A percentile compares a stretch with the other conserved stretches of the same genome.
phyloP scores from a whole-genome alignment of 2,329 filamentous ascomycete genomes.

The Aspergillus neotritici region DNA sequence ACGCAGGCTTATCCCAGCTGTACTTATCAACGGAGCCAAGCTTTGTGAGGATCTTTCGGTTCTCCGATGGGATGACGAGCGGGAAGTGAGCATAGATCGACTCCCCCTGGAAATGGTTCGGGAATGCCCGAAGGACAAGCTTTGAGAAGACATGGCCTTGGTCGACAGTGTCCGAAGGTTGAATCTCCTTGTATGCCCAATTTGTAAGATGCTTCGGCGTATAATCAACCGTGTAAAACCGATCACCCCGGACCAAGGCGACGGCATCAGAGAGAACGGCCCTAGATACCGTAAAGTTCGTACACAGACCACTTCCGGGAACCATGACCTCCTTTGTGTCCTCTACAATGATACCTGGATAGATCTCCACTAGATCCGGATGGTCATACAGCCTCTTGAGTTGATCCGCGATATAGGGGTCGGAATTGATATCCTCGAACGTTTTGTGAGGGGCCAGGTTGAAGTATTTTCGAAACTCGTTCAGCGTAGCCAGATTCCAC shows the following conservation, averaged over 20 bases:
- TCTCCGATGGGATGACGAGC: slow-evolving; percentile 45
- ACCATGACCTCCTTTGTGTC: slow-evolving; percentile 49
- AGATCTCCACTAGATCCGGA: slow-evolving; percentile 52
- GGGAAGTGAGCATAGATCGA: slow-evolving; percentile 49
- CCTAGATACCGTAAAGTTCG: slow-evolving; percentile 42
- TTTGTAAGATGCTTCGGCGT: slow-evolving; percentile 42
- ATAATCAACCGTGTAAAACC: slow-evolving; percentile 45
- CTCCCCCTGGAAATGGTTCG: slow-evolving; percentile 44
- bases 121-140: slow-evolving; percentile 47
- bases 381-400: slow-evolving; percentile 47
- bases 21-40: slow-evolving; percentile 41
- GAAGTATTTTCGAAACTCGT: slow-evolving; percentile 51
- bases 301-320: slow-evolving; percentile 46
- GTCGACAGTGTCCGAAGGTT: slow-evolving; percentile 41
- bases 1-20: slow-evolving; percentile 32
- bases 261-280: slow-evolving; percentile 45
- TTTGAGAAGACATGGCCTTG: slow-evolving; percentile 49
- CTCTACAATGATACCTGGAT: slow-evolving; percentile 54
- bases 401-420: slow-evolving; percentile 43
- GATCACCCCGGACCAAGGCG: slow-evolving; percentile 42
- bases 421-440: slow-evolving; percentile 50
- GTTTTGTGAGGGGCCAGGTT: slow-evolving; percentile 46
- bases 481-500: slow-evolving; percentile 58
- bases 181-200: slow-evolving; percentile 43
- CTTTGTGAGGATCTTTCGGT: slow-evolving; percentile 38